Conservation (phyloP, 1,284 basidiomycete genomes). For the Apiotrichum mycotoxinovorans region DNA sequence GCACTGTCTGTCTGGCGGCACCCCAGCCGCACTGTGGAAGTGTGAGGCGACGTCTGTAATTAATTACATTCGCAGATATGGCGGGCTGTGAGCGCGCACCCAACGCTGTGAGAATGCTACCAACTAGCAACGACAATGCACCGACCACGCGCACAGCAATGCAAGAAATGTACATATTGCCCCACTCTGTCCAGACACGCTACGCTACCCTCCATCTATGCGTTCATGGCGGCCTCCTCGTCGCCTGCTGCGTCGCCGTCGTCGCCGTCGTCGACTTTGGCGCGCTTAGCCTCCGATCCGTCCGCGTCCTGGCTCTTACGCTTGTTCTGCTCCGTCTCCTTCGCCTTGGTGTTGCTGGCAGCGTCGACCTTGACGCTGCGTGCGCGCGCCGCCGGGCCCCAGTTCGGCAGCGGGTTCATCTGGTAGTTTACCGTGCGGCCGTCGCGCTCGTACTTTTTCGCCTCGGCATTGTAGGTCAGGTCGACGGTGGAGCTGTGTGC, state of each 20-base stretch:
- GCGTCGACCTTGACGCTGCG: conserved; percentile 22
- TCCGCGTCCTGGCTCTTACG: conserved; percentile 13
- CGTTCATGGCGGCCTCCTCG: conserved; percentile 23
- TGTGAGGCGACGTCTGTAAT: too few species aligned
- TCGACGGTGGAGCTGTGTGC: conserved; percentile 61
- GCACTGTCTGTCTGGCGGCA: too few species aligned
- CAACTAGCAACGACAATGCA: too few species aligned
- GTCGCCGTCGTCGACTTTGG: conserved; percentile 6
- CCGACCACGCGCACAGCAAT: too few species aligned
- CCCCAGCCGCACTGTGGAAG: too few species aligned
- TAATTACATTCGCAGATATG: too few species aligned
- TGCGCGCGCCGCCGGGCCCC: conserved; percentile 66
- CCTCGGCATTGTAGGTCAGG: conserved; percentile 67
- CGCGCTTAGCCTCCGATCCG: conserved; percentile 5
- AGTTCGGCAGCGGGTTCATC: conserved; percentile 81
- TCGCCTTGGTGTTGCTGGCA: background rate
- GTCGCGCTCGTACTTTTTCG: conserved; percentile 53
- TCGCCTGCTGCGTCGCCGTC: too few species aligned
- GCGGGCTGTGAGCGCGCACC: too few species aligned
- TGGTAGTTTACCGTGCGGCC: conserved; percentile 81
- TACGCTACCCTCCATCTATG: too few species aligned
- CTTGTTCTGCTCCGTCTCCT: conserved; percentile 7
- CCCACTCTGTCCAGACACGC: background rate
- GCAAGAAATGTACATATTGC: background rate
- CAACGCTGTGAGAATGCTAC: too few species aligned